phyloP scores from a whole-genome alignment of 768 basidiomycete genomes.

The Psilocybe subaeruginosa region DNA sequence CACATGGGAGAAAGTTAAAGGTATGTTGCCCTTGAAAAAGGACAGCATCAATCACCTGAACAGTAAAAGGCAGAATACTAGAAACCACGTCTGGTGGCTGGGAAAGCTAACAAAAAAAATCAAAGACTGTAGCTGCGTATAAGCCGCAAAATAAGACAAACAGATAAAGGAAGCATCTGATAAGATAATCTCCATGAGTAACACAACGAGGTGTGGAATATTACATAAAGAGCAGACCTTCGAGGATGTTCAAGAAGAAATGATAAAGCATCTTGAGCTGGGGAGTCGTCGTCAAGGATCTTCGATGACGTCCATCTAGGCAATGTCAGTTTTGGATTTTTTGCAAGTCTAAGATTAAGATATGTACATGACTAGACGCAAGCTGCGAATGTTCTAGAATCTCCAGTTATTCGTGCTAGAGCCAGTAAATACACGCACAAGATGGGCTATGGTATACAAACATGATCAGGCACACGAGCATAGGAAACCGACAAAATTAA shows the following conservation, averaged over 20 bases:
- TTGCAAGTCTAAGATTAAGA: background rate
- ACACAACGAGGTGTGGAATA: background rate
- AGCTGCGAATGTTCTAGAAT: constrained; percentile 30
- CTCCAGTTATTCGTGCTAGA: background rate
- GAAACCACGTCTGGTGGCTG: constrained; percentile 77
- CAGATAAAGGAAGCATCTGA: constrained; percentile 68
- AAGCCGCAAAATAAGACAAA: constrained; percentile 20
- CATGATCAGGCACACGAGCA: no score
- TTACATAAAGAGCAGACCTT: constrained; percentile 37
- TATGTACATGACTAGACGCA: constrained; percentile 64
- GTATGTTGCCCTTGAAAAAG: background rate
- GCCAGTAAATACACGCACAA: constrained; percentile 44
- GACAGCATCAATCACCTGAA: constrained; percentile 49
- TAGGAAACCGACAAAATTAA: background rate
- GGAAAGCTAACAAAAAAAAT: constrained; percentile 48
- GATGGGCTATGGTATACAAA: constrained; percentile 44
- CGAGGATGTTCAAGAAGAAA: constrained; percentile 83
- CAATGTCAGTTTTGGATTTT: background rate
- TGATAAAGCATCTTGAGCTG: constrained; percentile 54
- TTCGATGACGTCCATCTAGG: constrained; percentile 65
- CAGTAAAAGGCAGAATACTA: constrained; percentile 53
- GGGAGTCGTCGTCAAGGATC: constrained; percentile 45
- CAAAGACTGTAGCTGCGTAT: no score
- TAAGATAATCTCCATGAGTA: background rate
- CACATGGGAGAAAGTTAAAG: background rate